phyloP scores from a whole-genome alignment of 2,329 filamentous ascomycete genomes.

The Venturia carpophila region DNA sequence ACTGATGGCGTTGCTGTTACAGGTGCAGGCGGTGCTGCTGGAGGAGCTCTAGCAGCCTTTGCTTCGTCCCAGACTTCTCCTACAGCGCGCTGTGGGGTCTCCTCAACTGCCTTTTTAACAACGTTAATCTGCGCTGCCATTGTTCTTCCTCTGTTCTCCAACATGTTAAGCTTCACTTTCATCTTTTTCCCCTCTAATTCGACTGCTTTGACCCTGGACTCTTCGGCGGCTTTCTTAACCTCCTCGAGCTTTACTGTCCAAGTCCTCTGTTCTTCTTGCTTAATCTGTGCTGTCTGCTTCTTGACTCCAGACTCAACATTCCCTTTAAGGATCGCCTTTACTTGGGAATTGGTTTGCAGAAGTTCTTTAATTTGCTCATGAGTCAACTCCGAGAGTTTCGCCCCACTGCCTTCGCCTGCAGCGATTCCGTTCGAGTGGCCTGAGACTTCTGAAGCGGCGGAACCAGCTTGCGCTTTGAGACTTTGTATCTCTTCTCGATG shows the following conservation, averaged over 20 bases:
- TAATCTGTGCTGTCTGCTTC: conserved; percentile 29
- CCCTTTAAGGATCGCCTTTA: conserved; percentile 44
- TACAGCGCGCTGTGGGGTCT: conserved; percentile 78
- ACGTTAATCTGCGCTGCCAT: conserved; percentile 66
- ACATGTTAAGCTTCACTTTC: conserved; percentile 68
- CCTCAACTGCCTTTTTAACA: conserved; percentile 71
- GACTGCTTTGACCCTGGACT: conserved; percentile 46
- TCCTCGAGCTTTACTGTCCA: conserved; percentile 26
- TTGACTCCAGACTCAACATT: conserved; percentile 50
- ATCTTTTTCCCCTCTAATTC: conserved; percentile 67
- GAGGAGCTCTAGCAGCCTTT: conserved; percentile 51
- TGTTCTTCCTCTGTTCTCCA: conserved; percentile 58
- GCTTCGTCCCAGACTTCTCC: conserved; percentile 79
- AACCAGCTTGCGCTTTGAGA: background rate
- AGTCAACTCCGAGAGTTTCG: background rate
- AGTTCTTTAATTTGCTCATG: conserved; percentile 41
- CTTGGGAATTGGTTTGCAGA: conserved; percentile 41
- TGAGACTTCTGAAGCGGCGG: background rate
- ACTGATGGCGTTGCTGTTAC: conserved; percentile 20
- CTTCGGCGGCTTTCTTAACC: conserved; percentile 33
- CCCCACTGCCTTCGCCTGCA: background rate
- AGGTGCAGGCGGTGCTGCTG: conserved; percentile 15
- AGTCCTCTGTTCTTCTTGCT: conserved; percentile 25
- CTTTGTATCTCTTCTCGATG: conserved; percentile 11
- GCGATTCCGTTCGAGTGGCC: conserved; percentile 20